phyloP scores from a whole-genome alignment of 2,329 filamentous ascomycete species.

The Cladosporium sp. region DNA sequence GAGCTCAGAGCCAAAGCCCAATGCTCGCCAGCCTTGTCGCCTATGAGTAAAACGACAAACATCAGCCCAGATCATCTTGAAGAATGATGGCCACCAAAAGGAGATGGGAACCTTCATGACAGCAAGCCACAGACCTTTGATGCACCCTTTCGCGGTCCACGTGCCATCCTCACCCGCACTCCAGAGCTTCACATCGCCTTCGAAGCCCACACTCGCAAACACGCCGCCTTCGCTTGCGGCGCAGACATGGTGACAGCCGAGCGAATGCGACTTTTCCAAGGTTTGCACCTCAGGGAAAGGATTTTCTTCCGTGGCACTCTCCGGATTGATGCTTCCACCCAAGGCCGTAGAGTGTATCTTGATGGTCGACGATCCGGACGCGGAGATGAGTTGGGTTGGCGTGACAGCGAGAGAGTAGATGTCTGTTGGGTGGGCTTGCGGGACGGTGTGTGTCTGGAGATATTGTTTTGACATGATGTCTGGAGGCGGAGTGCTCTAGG shows the following conservation, averaged over 20 bases:
- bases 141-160: conserved; percentile 54
- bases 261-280: conserved; percentile 74
- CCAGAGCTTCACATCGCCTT: conserved; percentile 87
- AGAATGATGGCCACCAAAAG: not conserved
- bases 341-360: conserved; percentile 75
- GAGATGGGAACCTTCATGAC: not conserved
- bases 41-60: not conserved
- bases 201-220: conserved; percentile 84
- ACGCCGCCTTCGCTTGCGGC: conserved; percentile 67
- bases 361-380: conserved; percentile 79
- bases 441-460: conserved; percentile 85
- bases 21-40: conserved; percentile 66
- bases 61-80: not conserved
- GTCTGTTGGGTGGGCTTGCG: conserved; percentile 55
- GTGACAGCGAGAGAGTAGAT: conserved; percentile 41
- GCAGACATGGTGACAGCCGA: conserved; percentile 88
- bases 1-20: conserved; percentile 88
- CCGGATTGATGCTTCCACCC: conserved; percentile 33
- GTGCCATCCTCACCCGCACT: conserved; percentile 51
- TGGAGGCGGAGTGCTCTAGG: not conserved
- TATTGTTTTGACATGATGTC: conserved; percentile 83
- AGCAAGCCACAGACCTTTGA: conserved; percentile 42
- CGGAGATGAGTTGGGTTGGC: conserved; percentile 65
- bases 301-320: conserved; percentile 50
- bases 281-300: conserved; percentile 75